Percentiles rank a stretch among this genome's conserved stretches.
phyloP scores from a whole-genome alignment of 108 stramenopile genomes.

The Schizochytrium sp. region DNA sequence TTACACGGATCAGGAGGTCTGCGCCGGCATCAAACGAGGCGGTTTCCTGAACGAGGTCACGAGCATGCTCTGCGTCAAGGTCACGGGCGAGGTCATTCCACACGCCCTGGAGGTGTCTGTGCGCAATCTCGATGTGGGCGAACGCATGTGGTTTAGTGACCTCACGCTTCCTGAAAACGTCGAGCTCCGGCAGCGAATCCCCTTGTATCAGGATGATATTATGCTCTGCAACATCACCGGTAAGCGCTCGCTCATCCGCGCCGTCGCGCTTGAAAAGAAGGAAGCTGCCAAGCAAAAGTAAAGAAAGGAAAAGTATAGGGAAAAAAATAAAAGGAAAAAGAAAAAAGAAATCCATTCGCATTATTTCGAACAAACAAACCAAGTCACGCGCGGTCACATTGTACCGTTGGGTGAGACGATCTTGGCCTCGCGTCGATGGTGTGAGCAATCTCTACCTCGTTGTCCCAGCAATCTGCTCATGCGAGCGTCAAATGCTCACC shows the following conservation, averaged over 20 bases:
- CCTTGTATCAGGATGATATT: neutral
- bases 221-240: constrained; percentile 2
- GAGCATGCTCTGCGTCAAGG: neutral
- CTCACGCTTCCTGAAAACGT: neutral
- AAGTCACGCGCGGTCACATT: too few relatives aligned
- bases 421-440: too few relatives aligned
- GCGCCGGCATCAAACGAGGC: neutral
- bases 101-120: neutral
- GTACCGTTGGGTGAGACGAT: too few relatives aligned
- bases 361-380: too few relatives aligned
- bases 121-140: neutral
- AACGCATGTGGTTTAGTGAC: neutral
- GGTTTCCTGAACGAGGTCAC: neutral
- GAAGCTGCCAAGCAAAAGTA: neutral
- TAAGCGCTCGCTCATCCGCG: neutral
- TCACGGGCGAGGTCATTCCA: neutral
- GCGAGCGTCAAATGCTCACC: too few relatives aligned
- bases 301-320: too few relatives aligned
- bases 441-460: too few relatives aligned
- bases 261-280: neutral
- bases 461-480: too few relatives aligned
- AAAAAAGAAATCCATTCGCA: too few relatives aligned
- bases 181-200: neutral
- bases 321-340: too few relatives aligned
- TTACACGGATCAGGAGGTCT: neutral